Conservation (phyloP, 495 filamentous ascomycete species). For the Pyrenopolyporus hunteri region DNA sequence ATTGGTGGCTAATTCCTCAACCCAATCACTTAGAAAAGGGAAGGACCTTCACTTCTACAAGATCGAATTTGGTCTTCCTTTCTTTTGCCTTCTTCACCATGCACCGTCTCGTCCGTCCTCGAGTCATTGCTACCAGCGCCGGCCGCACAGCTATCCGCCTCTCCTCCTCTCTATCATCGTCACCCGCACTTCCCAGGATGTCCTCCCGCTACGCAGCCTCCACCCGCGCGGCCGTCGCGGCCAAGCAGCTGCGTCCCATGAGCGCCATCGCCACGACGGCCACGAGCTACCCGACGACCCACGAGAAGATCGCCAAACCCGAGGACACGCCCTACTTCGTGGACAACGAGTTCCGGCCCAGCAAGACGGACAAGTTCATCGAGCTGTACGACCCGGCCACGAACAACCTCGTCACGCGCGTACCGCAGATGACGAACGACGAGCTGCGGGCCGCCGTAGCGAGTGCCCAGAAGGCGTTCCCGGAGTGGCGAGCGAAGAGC, state of each 20-base stretch:
- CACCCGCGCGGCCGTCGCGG: slow-evolving; percentile 64
- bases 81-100: slow-evolving; percentile 32
- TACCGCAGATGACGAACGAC: slow-evolving; percentile 90
- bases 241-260: slow-evolving; percentile 60
- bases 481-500: slow-evolving; percentile 82
- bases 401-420: slow-evolving; percentile 97
- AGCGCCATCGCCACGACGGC: slow-evolving; percentile 64
- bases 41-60: neutral
- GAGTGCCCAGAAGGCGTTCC: slow-evolving; percentile 89
- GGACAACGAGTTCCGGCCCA: slow-evolving; percentile 85
- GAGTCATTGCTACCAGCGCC: slow-evolving; percentile 43
- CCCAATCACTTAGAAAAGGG: neutral
- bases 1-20: neutral
- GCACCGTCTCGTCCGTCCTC: slow-evolving; percentile 50
- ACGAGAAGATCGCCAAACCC: slow-evolving; percentile 76
- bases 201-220: slow-evolving; percentile 42
- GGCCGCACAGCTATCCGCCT: slow-evolving; percentile 34
- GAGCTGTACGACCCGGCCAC: slow-evolving; percentile 95
- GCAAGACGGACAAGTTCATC: slow-evolving; percentile 80
- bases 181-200: slow-evolving; percentile 41
- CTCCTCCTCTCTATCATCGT: slow-evolving; percentile 17
- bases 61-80: neutral
- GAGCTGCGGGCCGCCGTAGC: slow-evolving; percentile 88
- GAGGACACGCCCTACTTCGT: slow-evolving; percentile 89
- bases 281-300: slow-evolving; percentile 77